Conservation (phyloP, 352 stramenopile species). For the Pythium folliculosum region DNA sequence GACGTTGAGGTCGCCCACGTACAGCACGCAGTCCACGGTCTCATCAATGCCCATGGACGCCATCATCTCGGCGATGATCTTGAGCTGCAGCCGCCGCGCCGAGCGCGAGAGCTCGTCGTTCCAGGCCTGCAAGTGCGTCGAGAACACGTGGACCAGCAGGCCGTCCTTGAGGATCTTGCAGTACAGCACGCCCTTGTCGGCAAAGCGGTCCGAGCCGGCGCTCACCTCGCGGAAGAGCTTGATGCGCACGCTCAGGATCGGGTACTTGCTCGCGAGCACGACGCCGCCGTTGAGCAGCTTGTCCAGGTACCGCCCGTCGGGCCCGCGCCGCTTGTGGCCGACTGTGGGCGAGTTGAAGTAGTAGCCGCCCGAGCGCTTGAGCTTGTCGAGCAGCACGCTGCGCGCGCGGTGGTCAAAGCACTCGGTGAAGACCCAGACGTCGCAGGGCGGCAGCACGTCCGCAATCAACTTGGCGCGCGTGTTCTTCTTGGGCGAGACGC, state of each 20-base stretch:
- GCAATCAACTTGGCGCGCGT: constrained; percentile 71
- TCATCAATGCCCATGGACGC: constrained; percentile 56
- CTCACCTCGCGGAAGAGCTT: constrained; percentile 73
- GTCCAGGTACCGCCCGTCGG: constrained; percentile 47
- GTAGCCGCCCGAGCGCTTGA: constrained; percentile 62
- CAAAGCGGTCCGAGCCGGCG: constrained; percentile 61
- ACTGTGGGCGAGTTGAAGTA: constrained; percentile 76
- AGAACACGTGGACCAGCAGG: constrained; percentile 71
- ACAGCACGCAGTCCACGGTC: constrained; percentile 58
- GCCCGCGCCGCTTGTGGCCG: constrained; percentile 63
- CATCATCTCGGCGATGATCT: constrained; percentile 63
- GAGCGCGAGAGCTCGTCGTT: constrained; percentile 57
- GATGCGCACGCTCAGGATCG: constrained; percentile 69
- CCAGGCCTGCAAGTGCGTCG: constrained; percentile 78
- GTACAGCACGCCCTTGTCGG: constrained; percentile 80
- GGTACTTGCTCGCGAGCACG: constrained; percentile 68
- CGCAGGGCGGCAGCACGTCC: constrained; percentile 61
- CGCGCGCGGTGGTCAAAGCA: constrained; percentile 79
- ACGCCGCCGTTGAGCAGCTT: constrained; percentile 79
- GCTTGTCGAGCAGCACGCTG: constrained; percentile 59
- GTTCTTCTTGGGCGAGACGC: constrained; percentile 73
- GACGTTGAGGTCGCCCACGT: constrained; percentile 75
- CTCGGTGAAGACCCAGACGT: constrained; percentile 79
- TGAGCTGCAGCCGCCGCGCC: constrained; percentile 68
- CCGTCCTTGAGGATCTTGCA: constrained; percentile 81